Evolutionary conservation across 768 basidiomycete species (phyloP).

Genomic region (Boletales sp.): DNA sequence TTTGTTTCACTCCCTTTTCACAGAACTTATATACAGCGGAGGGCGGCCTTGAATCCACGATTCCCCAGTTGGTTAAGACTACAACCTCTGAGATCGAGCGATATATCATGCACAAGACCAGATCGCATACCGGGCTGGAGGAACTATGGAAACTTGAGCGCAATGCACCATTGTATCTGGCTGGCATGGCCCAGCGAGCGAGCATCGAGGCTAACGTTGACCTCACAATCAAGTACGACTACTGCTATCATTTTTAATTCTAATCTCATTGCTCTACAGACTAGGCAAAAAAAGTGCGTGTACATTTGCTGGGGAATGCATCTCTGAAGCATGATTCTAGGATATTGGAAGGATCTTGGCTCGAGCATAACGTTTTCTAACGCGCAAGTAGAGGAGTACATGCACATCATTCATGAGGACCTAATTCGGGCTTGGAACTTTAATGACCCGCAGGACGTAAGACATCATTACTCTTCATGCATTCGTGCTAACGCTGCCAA

Average conservation of each 20-base stretch:
- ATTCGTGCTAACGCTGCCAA: neutral
- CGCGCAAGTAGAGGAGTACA: neutral
- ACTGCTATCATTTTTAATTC: neutral
- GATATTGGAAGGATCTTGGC: neutral
- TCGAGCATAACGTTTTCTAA: neutral
- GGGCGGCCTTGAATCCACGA: too few relatives aligned
- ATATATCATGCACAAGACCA: neutral
- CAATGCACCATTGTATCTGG: neutral
- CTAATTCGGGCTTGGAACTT: neutral
- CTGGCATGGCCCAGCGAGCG: neutral
- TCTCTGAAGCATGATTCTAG: neutral
- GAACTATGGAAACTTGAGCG: neutral
- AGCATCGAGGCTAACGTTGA: neutral
- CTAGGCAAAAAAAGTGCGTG: neutral
- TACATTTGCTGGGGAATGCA: neutral
- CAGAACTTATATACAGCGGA: too few relatives aligned
- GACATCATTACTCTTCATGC: neutral
- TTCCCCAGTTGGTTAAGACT: neutral
- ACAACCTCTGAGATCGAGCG: neutral
- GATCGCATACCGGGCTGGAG: too few relatives aligned
- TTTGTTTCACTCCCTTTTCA: neutral
- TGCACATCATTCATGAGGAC: neutral
- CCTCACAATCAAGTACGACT: neutral
- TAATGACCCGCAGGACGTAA: neutral
- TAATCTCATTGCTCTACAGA: neutral